Evolutionary conservation across 192 early-diverging fungal species (phyloP), one percentile per base, ranked within the genome.

Genomic region (Podila epigama): DNA sequence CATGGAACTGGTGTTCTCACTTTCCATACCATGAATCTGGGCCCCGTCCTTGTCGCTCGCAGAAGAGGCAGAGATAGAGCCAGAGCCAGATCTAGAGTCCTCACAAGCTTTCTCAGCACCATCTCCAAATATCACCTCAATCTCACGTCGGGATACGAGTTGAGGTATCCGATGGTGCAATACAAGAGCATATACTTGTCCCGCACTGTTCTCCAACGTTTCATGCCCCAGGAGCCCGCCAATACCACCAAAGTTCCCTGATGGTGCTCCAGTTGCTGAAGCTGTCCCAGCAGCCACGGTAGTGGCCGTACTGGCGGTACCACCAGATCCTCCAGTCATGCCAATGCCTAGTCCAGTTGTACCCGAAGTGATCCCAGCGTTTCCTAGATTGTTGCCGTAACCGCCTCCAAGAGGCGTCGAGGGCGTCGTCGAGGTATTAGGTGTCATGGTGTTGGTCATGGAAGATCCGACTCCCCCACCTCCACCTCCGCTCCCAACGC

Each of bases 81-180:
- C n/a, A n/a, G n/a, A n/a, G n/a, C n/a, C n/a, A n/a, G n/a, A n/a
- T n/a, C n/a, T n/a, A n/a, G n/a, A n/a, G n/a, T 44, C 44, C 40
- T 13, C 9, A 32, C 53, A 10, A 51, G 16, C 33, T 11, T 13
- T 48, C 27, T 7, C 5, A 4, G 10, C 6, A 48, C 5, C 27
- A 29, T 28, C 42, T 50, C 16, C 51, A 40, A 16, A 27, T 7
- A 12, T 35, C 5, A 68, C 12, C 1, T 50, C 66, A 27, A 62
- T 40, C 25, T 71, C 68, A 13, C 68, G 57, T 44, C 77, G 63
- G 34, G 79, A 69, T 10, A 79, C 68, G 31, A 83, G 81, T 32
- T 81, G 68, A 1, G 85, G 81, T 5, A 83, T 79, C 9, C 85
- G 82, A 61, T 86, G 85, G 33, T 84, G 84, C 12, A 86, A 57